These are phyloP conservation scores for Cercospora citrullina DNA, from an alignment of 2,329 filamentous ascomycete genomes.

Conservation along the genomic window DNA sequence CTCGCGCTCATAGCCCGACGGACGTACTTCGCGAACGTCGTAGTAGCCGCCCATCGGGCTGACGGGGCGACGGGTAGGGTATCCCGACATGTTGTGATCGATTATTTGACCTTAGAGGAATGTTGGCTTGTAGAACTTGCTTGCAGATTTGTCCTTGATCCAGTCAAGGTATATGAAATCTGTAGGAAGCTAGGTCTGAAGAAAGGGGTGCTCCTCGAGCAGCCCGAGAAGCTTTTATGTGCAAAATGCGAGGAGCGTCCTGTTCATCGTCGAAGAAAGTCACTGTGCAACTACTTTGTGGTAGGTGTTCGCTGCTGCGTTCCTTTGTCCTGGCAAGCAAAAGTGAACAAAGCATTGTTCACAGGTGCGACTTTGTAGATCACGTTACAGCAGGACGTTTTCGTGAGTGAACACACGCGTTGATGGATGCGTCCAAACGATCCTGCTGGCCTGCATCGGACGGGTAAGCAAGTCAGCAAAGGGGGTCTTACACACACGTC, in stretches of 20 bases:
- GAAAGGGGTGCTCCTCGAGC: not conserved
- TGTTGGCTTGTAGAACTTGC: not conserved
- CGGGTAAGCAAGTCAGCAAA: not conserved
- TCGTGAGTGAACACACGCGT: not conserved
- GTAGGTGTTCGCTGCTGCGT: not conserved
- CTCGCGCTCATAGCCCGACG: not conserved
- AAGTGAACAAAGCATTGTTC: conserved; percentile 1
- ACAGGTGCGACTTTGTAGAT: not conserved
- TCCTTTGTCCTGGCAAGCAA: not conserved
- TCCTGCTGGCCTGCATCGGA: not conserved
- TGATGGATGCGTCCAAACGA: not conserved
- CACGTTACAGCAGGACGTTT: not conserved
- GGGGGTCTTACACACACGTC: not conserved
- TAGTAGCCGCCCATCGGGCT: conserved; percentile 11
- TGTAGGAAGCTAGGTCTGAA: not conserved
- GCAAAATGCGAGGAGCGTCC: not conserved
- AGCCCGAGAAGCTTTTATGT: not conserved
- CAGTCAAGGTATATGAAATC: not conserved
- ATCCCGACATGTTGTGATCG: conserved; percentile 1
- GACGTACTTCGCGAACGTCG: conserved; percentile 1
- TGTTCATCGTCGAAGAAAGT: not conserved
- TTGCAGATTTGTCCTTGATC: not conserved
- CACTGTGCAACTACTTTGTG: not conserved
- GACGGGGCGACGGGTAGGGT: conserved; percentile 6
- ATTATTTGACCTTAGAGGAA: not conserved